These are phyloP conservation scores for Obba rivulosa DNA, from an alignment of 768 basidiomycete species.

Conservation along the genomic window DNA sequence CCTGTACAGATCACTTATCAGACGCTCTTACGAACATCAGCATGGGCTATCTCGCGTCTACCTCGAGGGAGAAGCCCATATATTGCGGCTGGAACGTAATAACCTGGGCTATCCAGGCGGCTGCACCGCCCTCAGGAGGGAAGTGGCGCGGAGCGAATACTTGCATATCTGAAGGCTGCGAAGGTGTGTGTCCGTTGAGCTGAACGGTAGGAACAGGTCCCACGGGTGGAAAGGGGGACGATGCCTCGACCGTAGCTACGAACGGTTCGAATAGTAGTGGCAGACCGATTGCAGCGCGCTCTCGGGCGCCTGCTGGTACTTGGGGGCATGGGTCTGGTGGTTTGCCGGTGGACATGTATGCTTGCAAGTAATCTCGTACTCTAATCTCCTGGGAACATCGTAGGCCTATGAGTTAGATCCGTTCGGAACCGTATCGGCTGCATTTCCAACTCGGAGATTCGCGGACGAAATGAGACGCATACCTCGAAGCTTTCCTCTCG, in stretches of 20 bases:
- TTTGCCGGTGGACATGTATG: constrained; percentile 40
- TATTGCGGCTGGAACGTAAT: constrained; percentile 14
- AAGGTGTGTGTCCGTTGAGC: not conserved
- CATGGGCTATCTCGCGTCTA: not conserved
- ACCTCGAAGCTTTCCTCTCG: constrained; percentile 23
- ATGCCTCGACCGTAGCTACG: constrained; percentile 5
- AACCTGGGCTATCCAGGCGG: constrained; percentile 9
- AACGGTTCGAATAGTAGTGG: constrained; percentile 48
- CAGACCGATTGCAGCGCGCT: constrained; percentile 40
- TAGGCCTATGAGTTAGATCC: too few relatives aligned
- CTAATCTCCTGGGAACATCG: constrained; percentile 43
- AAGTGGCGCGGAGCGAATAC: not conserved
- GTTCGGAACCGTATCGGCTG: too few relatives aligned
- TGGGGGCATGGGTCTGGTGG: constrained; percentile 46
- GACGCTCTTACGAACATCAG: not conserved
- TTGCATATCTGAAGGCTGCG: not conserved
- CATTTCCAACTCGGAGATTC: not conserved
- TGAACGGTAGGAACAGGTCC: not conserved
- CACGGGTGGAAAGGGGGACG: not conserved
- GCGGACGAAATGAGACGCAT: constrained; percentile 3
- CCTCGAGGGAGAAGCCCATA: constrained; percentile 22
- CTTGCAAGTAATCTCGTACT: constrained; percentile 45
- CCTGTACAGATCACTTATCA: constrained; percentile 4
- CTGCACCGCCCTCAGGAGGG: constrained; percentile 1
- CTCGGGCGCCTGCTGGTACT: constrained; percentile 38